Evolutionary conservation across 176 grass and related monocot genomes (phyloP).

Genomic region (Tillandsia fasciculata): DNA sequence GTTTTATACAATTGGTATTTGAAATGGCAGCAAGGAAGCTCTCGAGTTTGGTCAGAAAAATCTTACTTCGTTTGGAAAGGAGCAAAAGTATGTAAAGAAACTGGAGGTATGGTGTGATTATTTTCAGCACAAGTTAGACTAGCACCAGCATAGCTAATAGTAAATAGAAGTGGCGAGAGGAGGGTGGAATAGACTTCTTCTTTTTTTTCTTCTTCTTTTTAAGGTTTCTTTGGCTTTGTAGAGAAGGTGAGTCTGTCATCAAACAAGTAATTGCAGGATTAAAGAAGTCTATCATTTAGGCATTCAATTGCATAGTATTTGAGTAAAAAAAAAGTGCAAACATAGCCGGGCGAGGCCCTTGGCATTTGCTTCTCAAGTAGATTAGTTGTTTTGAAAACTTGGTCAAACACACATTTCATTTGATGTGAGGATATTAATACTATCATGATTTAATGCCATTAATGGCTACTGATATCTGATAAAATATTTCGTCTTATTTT

Average conservation of each 20-base stretch:
- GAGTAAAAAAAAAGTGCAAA: too few relatives aligned
- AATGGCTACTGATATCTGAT: conserved; percentile 9
- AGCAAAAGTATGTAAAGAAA: conserved; percentile 75
- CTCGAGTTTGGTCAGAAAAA: conserved; percentile 89
- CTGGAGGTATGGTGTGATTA: conserved; percentile 53
- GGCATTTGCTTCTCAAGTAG: too few relatives aligned
- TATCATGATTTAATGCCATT: neutral
- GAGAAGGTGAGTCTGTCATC: too few relatives aligned
- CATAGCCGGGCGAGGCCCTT: too few relatives aligned
- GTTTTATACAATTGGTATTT: conserved; percentile 25
- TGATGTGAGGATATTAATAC: conserved; percentile 1
- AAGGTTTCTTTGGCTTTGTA: too few relatives aligned
- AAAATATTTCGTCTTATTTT: conserved; percentile 10
- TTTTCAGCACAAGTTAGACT: neutral
- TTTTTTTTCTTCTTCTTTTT: too few relatives aligned
- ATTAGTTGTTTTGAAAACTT: too few relatives aligned
- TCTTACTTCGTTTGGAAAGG: conserved; percentile 58
- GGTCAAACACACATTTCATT: neutral
- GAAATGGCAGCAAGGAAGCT: conserved; percentile 73
- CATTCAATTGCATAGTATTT: too few relatives aligned
- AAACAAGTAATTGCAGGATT: too few relatives aligned
- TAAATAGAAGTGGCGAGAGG: neutral
- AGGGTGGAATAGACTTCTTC: neutral
- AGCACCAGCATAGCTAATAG: neutral
- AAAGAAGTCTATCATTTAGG: too few relatives aligned